These are phyloP conservation scores for Penicillium cataractarum DNA, from an alignment of 495 filamentous ascomycete species.

Conservation along the genomic window DNA sequence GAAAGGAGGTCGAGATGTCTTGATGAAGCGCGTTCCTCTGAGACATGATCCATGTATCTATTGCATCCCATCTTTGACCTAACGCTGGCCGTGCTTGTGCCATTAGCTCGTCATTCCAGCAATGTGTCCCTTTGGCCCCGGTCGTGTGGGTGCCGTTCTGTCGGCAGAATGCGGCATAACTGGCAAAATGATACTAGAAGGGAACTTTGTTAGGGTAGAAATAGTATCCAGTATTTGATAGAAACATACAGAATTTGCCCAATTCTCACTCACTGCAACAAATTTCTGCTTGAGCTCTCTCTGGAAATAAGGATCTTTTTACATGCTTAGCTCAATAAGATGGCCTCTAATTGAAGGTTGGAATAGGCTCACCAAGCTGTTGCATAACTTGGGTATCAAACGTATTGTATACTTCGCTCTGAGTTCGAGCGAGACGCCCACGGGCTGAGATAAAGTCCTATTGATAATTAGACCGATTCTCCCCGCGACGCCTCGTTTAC, in stretches of 20 bases:
- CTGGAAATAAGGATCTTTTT: neutral
- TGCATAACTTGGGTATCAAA: neutral
- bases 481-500: neutral
- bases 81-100: neutral
- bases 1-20: neutral
- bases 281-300: neutral
- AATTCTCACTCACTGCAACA: neutral
- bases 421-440: neutral
- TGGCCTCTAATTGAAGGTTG: no score
- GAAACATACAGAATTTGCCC: neutral
- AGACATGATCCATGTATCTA: neutral
- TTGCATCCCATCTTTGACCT: neutral
- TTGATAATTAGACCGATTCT: neutral
- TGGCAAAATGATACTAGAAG: neutral
- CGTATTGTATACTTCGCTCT: neutral
- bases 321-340: neutral
- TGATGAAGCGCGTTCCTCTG: neutral
- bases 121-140: neutral
- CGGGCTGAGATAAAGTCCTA: neutral
- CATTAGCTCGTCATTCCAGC: conserved; percentile 1
- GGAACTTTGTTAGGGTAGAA: neutral
- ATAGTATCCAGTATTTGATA: neutral
- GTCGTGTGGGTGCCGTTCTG: neutral
- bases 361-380: neutral
- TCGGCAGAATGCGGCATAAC: neutral